phyloP scores from a whole-genome alignment of 2,329 filamentous ascomycete genomes.

The Colletotrichum tofieldiae region DNA sequence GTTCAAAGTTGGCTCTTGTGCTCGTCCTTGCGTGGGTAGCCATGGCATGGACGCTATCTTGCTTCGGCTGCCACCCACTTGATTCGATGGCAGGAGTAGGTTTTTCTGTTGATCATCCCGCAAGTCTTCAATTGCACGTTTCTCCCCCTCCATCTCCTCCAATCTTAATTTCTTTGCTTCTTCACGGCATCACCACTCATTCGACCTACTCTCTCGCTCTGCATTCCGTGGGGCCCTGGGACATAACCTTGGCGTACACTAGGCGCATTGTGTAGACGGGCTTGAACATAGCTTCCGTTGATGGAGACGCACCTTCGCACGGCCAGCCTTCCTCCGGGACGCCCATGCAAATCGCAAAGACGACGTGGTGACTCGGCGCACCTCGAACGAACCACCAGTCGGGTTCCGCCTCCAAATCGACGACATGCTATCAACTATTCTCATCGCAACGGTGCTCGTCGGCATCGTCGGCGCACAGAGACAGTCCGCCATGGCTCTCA shows the following conservation, averaged over 20 bases:
- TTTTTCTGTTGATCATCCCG: slow-evolving; percentile 35
- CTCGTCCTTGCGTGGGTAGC: slow-evolving; percentile 29
- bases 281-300: slow-evolving; percentile 24
- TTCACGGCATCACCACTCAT: slow-evolving; percentile 21
- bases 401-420: slow-evolving; percentile 20
- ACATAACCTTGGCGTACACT: not conserved
- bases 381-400: slow-evolving; percentile 31
- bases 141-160: slow-evolving; percentile 17
- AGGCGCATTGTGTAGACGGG: slow-evolving; percentile 16
- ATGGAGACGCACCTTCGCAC: slow-evolving; percentile 30
- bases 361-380: slow-evolving; percentile 39
- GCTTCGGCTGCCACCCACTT: slow-evolving; percentile 29
- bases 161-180: not conserved
- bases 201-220: not conserved
- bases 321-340: slow-evolving; percentile 30
- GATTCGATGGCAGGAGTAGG: slow-evolving; percentile 32
- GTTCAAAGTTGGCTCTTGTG: slow-evolving; percentile 24
- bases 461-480: slow-evolving; percentile 36
- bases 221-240: slow-evolving; percentile 1
- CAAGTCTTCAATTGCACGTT: slow-evolving; percentile 28
- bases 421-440: slow-evolving; percentile 31
- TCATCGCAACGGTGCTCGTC: slow-evolving; percentile 36
- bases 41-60: slow-evolving; percentile 37
- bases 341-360: slow-evolving; percentile 36
- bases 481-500: slow-evolving; percentile 41